A percentile compares a stretch with the other conserved stretches of the same genome.
phyloP scores from a whole-genome alignment of 495 filamentous ascomycete species.

The Podospora didyma region DNA sequence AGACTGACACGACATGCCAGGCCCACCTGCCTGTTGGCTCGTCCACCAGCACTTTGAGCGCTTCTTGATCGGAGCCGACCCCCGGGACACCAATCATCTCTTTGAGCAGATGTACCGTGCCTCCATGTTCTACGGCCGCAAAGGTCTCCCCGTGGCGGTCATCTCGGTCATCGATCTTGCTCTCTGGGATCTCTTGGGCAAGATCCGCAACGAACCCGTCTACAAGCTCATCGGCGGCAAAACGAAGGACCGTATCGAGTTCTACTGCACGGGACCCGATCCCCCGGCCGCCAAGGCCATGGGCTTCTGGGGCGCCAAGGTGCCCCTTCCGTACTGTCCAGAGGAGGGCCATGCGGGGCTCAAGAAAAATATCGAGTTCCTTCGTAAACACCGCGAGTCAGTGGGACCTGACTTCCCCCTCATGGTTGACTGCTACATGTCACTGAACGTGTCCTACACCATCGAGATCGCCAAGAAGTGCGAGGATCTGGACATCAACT shows the following conservation, averaged over 20 bases:
- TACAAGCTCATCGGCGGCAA: slow-evolving; percentile 91
- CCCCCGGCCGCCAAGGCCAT: slow-evolving; percentile 70
- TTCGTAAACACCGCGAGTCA: slow-evolving; percentile 74
- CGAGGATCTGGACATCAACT: slow-evolving; percentile 80
- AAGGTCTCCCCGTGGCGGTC: slow-evolving; percentile 82
- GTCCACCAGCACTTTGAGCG: slow-evolving; percentile 86
- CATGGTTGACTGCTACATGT: slow-evolving; percentile 97
- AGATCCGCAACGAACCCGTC: slow-evolving; percentile 85
- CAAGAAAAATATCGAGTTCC: slow-evolving; percentile 83
- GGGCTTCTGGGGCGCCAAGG: slow-evolving; percentile 87
- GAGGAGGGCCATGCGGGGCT: slow-evolving; percentile 79
- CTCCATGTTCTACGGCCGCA: slow-evolving; percentile 93
- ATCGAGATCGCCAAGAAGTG: slow-evolving; percentile 83
- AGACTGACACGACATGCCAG: slow-evolving; percentile 24
- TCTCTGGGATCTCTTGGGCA: slow-evolving; percentile 86
- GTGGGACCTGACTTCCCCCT: slow-evolving; percentile 88
- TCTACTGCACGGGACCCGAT: slow-evolving; percentile 92
- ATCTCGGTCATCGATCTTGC: slow-evolving; percentile 93
- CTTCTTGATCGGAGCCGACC: slow-evolving; percentile 85
- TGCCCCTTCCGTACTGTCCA: slow-evolving; percentile 81
- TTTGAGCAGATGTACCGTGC: slow-evolving; percentile 96
- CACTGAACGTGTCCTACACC: slow-evolving; percentile 83
- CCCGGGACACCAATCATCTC: slow-evolving; percentile 78
- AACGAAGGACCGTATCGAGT: slow-evolving; percentile 73
- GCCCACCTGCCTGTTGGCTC: slow-evolving; percentile 88